Evolutionary conservation across 495 filamentous ascomycete genomes (phyloP), one percentile per base, ranked within the genome.

Genomic region (Podospora fimiseda): DNA sequence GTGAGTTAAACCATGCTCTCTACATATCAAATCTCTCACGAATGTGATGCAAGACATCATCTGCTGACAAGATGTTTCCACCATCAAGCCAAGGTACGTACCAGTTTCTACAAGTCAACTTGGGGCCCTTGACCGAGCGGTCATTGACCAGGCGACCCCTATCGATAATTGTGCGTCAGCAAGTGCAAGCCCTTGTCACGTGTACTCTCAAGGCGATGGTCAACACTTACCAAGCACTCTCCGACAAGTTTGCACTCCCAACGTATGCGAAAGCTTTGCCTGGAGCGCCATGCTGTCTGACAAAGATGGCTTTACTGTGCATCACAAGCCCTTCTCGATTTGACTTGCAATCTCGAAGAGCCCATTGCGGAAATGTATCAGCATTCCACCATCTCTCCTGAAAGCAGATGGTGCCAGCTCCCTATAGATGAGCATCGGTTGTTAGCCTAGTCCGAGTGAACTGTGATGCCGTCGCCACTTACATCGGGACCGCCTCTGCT

Each of bases 221-320:
- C n/a, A n/a, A n/a, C 8, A 74, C 80, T 67, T 70, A 91, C 87
- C 93, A 98, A 9, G 93, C 93, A 60, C 86, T 90, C 67, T 96
- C 90, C 0, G 89, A 92, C 7, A 95, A 61, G 67, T 98, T 98
- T 1, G 89, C 88, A 56, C 88, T 93, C 15, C 93, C 93, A n/a
- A 95, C 73, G 61, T 98, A 98, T 0, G 80, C 87, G 82, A 88
- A 97, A 8, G 51, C 47, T 11, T 30, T 38, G 3, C 40, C 24
- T 2, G 14, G 18, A 21, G 21, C 13, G 45, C 49, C 4, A 46
- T 60, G 14, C 22, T 74, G 80, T 9, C 80, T 75, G 5, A 83
- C 86, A 53, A 84, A 87, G 33, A 93, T 69, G 36, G 94, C 71
- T 69, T 98, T 98, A 63, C 82, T 91, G 69, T 98, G 93, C 77